Base-by-base conservation (phyloP, 1,284 basidiomycete species). In the Ceratobasidium sp. region DNA sequence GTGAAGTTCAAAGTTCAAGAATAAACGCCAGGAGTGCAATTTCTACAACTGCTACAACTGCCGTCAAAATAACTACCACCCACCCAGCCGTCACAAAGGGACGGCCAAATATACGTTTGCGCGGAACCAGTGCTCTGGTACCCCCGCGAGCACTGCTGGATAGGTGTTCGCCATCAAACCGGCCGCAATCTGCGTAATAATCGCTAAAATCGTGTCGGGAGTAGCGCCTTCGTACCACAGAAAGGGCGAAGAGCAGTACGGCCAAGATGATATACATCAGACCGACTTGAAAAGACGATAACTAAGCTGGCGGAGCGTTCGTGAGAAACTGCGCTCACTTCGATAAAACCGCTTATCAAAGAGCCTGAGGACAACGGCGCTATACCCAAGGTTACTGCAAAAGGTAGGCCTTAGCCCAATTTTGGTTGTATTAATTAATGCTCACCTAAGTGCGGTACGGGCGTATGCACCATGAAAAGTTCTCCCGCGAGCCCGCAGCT, bases 391-490 rank as follows among this genome's bases (percentile, higher is more conserved):
- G 78, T 89, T 88, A 29, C 68, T 72, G 43, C 27, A 34, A 48
- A 11, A n/a, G 14, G 24, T 43, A 19, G 16, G 4, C 9, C 8
- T 37, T 37, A 29, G 16, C 34, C n/a, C 19, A 59, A 2, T 29
- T 56, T n/a, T 7, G 22, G 29, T 41, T 29, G 27, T 14, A 34
- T 3, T 34, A n/a, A 54, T 7, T 49, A 43, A 41, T 61, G 24
- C 56, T 49, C 46, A 72, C 22, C 88, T 88, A 9, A 95, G 84
- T 0, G 92, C 92, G 0, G 89, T 92, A 34, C 93, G 87, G 39
- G 86, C 85, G 80, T 94, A 95, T 29, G 92, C 93, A 24, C 93
- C 92, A 75, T 93, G 86, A 79, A 93, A 94, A 0, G 92, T 94
- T 56, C 93, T 85, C 77, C 92, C 90, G 37, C 91, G 86, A 0